These are phyloP conservation scores for Hirschioporus abietinus DNA, from an alignment of 768 basidiomycete species.

Conservation along the genomic window DNA sequence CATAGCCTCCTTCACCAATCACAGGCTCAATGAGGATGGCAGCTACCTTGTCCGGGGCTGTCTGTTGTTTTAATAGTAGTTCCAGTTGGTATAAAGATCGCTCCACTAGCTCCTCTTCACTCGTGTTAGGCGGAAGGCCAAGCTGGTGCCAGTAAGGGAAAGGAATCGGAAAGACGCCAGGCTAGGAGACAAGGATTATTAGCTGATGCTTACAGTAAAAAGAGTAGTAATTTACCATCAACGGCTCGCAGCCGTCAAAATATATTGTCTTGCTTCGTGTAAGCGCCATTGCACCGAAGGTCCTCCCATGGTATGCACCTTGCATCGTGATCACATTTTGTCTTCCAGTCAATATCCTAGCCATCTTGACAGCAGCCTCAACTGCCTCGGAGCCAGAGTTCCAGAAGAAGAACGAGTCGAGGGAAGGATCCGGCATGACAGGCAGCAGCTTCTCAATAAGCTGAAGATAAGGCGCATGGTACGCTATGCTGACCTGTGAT, in stretches of 20 bases:
- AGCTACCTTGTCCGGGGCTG: constrained; percentile 78
- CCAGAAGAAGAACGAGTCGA: constrained; percentile 97
- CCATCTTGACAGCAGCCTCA: constrained; percentile 87
- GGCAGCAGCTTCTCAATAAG: constrained; percentile 84
- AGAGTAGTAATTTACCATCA: constrained; percentile 59
- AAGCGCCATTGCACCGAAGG: constrained; percentile 88
- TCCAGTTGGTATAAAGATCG: constrained; percentile 77
- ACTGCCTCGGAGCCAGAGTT: constrained; percentile 94
- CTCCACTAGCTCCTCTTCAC: constrained; percentile 51
- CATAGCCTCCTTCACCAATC: constrained; percentile 93
- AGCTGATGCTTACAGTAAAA: not conserved
- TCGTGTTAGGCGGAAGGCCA: constrained; percentile 49
- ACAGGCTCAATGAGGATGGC: constrained; percentile 94
- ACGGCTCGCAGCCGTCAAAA: constrained; percentile 67
- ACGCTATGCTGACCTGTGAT: constrained; percentile 78
- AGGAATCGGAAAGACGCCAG: constrained; percentile 73
- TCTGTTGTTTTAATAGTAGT: constrained; percentile 74
- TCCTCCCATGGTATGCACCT: constrained; percentile 91
- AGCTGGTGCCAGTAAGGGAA: constrained; percentile 95
- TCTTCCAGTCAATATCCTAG: constrained; percentile 66
- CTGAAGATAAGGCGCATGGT: constrained; percentile 79
- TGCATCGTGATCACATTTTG: constrained; percentile 93
- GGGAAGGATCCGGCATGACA: constrained; percentile 83
- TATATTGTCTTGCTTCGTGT: constrained; percentile 95
- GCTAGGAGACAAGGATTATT: constrained; percentile 36